These are phyloP conservation scores for Termitomyces sp. DNA, from an alignment of 768 basidiomycete genomes.

Conservation along the genomic window DNA sequence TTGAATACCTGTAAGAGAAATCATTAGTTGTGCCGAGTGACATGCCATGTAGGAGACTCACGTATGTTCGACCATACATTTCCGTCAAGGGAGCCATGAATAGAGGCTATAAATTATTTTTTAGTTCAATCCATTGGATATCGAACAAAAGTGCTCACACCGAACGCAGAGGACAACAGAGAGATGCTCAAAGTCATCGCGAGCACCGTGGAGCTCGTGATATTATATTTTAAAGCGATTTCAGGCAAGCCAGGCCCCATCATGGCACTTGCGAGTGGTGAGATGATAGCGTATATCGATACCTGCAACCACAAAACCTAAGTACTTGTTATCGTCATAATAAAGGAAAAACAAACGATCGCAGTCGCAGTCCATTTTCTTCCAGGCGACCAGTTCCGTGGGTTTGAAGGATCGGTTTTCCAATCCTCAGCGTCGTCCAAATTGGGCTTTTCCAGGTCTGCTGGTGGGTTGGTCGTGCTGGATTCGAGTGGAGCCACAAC, in stretches of 20 bases:
- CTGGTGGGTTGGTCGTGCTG: no score
- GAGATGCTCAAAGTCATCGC: slow-evolving; percentile 65
- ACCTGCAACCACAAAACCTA: slow-evolving; percentile 33
- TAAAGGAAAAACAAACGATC: slow-evolving; percentile 45
- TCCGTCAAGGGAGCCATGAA: slow-evolving; percentile 66
- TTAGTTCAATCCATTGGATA: neutral
- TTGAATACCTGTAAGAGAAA: slow-evolving; percentile 56
- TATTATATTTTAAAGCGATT: slow-evolving; percentile 47
- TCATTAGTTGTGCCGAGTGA: neutral
- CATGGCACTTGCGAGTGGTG: slow-evolving; percentile 48
- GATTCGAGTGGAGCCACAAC: neutral
- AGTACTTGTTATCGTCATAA: neutral
- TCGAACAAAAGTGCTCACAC: slow-evolving; percentile 27
- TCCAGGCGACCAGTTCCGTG: slow-evolving; percentile 57
- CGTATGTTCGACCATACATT: slow-evolving; percentile 70
- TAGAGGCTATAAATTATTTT: slow-evolving; percentile 52
- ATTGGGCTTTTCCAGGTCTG: slow-evolving; percentile 1
- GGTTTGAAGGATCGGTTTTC: slow-evolving; percentile 56
- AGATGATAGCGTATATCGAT: slow-evolving; percentile 55
- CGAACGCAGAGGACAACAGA: slow-evolving; percentile 64
- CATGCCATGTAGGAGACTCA: neutral
- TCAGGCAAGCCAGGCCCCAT: slow-evolving; percentile 69
- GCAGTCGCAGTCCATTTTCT: slow-evolving; percentile 56
- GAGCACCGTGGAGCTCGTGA: slow-evolving; percentile 47
- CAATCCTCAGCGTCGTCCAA: slow-evolving; percentile 49